phyloP scores from a whole-genome alignment of 2,329 filamentous ascomycete genomes.

The Beauveria sp. region DNA sequence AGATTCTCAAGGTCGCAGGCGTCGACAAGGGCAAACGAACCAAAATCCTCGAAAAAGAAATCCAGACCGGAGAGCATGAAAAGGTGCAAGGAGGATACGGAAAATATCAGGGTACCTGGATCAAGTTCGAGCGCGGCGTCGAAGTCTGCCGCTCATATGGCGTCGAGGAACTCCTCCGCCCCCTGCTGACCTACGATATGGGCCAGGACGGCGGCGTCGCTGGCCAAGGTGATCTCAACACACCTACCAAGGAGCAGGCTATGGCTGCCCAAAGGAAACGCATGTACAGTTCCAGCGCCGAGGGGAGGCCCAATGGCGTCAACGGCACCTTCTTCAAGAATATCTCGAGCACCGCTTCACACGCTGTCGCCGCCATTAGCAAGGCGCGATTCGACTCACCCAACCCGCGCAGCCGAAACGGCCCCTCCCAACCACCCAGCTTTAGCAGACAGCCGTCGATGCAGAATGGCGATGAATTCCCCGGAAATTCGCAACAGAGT shows the following conservation, averaged over 20 bases:
- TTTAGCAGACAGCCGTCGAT: conserved; percentile 66
- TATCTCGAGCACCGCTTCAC: conserved; percentile 87
- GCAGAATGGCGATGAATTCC: conserved; percentile 61
- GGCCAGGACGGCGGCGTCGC: conserved; percentile 65
- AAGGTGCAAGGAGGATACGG: conserved; percentile 98
- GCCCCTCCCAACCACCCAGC: conserved; percentile 54
- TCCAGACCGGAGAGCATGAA: conserved; percentile 91
- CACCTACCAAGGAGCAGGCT: conserved; percentile 95
- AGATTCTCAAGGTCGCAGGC: conserved; percentile 94
- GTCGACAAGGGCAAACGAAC: conserved; percentile 97
- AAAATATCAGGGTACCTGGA: conserved; percentile 99
- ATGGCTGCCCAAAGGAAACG: conserved; percentile 94
- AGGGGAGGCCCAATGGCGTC: conserved; percentile 57
- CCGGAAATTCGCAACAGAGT: conserved; percentile 77
- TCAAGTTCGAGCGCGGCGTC: conserved; percentile 83
- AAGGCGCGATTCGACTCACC: conserved; percentile 92
- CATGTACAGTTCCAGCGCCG: conserved; percentile 66
- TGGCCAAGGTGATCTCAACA: conserved; percentile 73
- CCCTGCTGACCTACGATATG: conserved; percentile 74
- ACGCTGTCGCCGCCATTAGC: conserved; percentile 91
- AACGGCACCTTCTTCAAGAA: conserved; percentile 95
- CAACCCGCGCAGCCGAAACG: conserved; percentile 57
- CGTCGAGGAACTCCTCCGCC: conserved; percentile 68
- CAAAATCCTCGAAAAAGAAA: conserved; percentile 96
- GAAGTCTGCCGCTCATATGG: conserved; percentile 80